Percentiles rank a stretch among this genome's conserved stretches.
These are phyloP conservation scores for Hypomontagnella submonticulosa DNA, from an alignment of 495 filamentous ascomycete genomes.

Conservation along the genomic window DNA sequence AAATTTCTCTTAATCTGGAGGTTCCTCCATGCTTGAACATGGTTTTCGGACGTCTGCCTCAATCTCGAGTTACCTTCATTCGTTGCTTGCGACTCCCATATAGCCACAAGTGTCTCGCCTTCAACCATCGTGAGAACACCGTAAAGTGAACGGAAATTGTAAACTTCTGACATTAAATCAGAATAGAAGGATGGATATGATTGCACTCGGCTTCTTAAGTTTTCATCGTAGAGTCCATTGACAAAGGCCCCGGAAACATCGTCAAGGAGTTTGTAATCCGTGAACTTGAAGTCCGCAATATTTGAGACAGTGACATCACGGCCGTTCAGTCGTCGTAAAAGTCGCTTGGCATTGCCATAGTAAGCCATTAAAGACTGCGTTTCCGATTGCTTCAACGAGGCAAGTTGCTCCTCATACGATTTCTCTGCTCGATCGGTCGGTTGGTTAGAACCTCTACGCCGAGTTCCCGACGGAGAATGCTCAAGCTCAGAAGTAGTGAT, in stretches of 20 bases:
- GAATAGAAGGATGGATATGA: conserved; percentile 52
- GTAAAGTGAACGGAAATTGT: conserved; percentile 55
- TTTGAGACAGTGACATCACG: conserved; percentile 59
- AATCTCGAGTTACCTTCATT: conserved; percentile 46
- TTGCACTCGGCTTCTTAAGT: conserved; percentile 52
- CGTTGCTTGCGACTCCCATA: conserved; percentile 56
- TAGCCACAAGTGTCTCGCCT: conserved; percentile 58
- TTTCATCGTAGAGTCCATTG: conserved; percentile 57
- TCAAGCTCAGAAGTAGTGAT: neutral
- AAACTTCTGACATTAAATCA: conserved; percentile 33
- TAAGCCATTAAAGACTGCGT: conserved; percentile 53
- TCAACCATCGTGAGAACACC: conserved; percentile 62
- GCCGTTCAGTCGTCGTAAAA: conserved; percentile 58
- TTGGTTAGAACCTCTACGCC: conserved; percentile 18
- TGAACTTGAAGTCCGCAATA: conserved; percentile 45
- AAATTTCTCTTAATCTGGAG: conserved; percentile 50
- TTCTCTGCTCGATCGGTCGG: conserved; percentile 4
- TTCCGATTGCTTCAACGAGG: conserved; percentile 52
- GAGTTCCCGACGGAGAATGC: neutral
- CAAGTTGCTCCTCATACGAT: conserved; percentile 46
- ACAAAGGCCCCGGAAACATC: conserved; percentile 61
- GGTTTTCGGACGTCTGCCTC: conserved; percentile 49
- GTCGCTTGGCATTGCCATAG: conserved; percentile 55
- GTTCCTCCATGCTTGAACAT: conserved; percentile 54
- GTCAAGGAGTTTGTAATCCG: conserved; percentile 57